Evolutionary conservation across 1,139 yeast genomes (phyloP), one percentile per base, ranked within the genome.

Genomic region (Taphrina populina): DNA sequence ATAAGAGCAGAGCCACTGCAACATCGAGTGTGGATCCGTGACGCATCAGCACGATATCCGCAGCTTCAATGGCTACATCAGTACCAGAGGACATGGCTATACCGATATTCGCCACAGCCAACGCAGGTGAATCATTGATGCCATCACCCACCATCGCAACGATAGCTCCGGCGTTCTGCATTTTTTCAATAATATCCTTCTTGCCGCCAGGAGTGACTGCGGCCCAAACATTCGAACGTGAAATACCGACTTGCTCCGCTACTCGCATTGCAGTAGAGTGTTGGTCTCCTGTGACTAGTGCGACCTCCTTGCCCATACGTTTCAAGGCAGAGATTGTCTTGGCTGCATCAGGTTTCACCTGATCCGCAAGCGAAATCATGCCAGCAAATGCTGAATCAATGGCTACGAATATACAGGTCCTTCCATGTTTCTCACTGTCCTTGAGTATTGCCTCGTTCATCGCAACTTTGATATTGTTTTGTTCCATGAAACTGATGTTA

Each of bases 91-190:
- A 83, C 59, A 92, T 80, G 5, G 97, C 95, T 66, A 94, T 82
- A 19, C 98, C 98, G 17, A 92, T 72, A 62, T 88, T 87, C 0
- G 96, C 87, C 59, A 83, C 79, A 0, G 88, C 95, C 60, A 92
- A 75, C 0, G 97, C 97, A 0, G 97, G 96, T 0, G 97, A 95
- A 69, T 92, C 99, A 67, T 88, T 88, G 64, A 88, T 84, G 58
- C 99, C 99, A 70, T 92, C 99, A 29, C 99, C 99, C 30, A 92
- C 83, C 75, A 94, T 88, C 1, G 92, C 95, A 53, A 23, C 66
- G 23, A 52, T 58, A 21, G 51, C 51, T 5, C 58, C 61, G 13
- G 53, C 65, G 4, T 65, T 63, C 64, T 84, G 86, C 59, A 92
- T 73, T 40, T 75, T 74, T 35, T 72, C 71, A 23, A 92, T 80